Evolutionary conservation across 129 eudicot species (phyloP).

Genomic region (Flaveria ramosissima): DNA sequence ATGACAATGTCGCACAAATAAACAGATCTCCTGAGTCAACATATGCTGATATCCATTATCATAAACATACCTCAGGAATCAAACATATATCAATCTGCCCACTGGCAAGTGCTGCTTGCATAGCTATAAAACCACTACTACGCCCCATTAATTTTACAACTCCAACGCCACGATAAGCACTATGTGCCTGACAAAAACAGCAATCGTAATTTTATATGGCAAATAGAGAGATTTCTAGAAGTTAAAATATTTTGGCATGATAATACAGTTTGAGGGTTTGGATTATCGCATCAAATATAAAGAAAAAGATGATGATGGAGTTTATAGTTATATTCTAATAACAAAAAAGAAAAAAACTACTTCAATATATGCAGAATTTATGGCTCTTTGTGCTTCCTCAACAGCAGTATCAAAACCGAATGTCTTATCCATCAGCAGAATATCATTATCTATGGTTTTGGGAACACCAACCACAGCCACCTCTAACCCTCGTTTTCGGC

Average conservation of each 20-base stretch:
- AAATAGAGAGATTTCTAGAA: not conserved
- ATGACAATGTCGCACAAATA: not conserved
- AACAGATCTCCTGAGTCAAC: not conserved
- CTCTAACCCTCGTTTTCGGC: constrained; percentile 73
- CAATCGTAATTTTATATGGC: not conserved
- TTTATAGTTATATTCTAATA: not conserved
- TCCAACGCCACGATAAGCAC: constrained; percentile 98
- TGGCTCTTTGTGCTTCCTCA: constrained; percentile 99
- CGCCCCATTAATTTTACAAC: constrained; percentile 98
- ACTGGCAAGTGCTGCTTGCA: constrained; percentile 99
- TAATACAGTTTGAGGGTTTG: not conserved
- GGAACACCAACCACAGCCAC: constrained; percentile 99
- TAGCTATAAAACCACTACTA: constrained; percentile 97
- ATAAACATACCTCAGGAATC: constrained; percentile 82
- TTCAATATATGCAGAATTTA: constrained; percentile 96
- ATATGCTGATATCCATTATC: not conserved
- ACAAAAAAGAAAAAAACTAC: constrained; percentile 33
- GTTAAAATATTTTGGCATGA: not conserved
- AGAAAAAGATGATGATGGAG: not conserved
- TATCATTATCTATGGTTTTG: constrained; percentile 97
- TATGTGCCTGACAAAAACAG: constrained; percentile 70
- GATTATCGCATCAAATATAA: not conserved
- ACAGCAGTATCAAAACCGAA: constrained; percentile 99
- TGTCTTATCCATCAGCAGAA: constrained; percentile 95
- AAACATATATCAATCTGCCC: constrained; percentile 98